Conservation (phyloP, 164 flowering plant species). For the Dillenia turbinata region DNA sequence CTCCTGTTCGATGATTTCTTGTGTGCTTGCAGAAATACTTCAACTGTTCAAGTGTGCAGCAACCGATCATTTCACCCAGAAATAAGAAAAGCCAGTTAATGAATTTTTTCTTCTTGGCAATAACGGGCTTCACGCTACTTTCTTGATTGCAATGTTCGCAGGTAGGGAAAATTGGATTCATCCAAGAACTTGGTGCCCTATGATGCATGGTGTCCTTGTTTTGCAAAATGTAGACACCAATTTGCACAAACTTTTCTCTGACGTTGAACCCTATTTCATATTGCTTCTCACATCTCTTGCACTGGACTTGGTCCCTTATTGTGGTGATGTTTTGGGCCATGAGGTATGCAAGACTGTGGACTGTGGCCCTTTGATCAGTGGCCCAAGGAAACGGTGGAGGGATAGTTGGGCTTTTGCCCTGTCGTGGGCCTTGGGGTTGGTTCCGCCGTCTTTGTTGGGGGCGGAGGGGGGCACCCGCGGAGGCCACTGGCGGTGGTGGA, state of each 20-base stretch:
- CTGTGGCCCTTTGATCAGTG: constrained; percentile 27
- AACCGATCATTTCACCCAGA: constrained; percentile 46
- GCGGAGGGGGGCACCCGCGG: not conserved
- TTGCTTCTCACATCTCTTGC: constrained; percentile 41
- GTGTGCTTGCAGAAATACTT: constrained; percentile 65
- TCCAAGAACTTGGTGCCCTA: constrained; percentile 45
- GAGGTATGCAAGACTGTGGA: constrained; percentile 24
- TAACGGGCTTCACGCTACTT: constrained; percentile 33
- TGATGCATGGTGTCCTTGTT: constrained; percentile 24
- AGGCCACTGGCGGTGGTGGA: not conserved
- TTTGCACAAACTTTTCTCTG: constrained; percentile 21
- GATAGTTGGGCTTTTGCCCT: constrained; percentile 15
- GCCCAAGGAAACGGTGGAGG: constrained; percentile 49
- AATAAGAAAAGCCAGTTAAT: constrained; percentile 67
- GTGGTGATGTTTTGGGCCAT: constrained; percentile 1
- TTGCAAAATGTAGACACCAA: constrained; percentile 11
- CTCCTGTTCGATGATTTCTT: constrained; percentile 49
- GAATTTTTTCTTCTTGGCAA: constrained; percentile 29
- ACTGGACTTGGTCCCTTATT: constrained; percentile 43
- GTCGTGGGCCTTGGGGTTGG: constrained; percentile 2
- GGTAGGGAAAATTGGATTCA: constrained; percentile 22
- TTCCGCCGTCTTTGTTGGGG: constrained; percentile 1
- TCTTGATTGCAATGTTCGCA: constrained; percentile 36
- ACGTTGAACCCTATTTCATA: constrained; percentile 30
- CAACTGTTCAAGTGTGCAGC: constrained; percentile 36